Percentiles rank a stretch among this genome's conserved stretches.
These are phyloP conservation scores for Polytolypa hystricis DNA, from an alignment of 2,329 filamentous ascomycete genomes.

Conservation along the genomic window DNA sequence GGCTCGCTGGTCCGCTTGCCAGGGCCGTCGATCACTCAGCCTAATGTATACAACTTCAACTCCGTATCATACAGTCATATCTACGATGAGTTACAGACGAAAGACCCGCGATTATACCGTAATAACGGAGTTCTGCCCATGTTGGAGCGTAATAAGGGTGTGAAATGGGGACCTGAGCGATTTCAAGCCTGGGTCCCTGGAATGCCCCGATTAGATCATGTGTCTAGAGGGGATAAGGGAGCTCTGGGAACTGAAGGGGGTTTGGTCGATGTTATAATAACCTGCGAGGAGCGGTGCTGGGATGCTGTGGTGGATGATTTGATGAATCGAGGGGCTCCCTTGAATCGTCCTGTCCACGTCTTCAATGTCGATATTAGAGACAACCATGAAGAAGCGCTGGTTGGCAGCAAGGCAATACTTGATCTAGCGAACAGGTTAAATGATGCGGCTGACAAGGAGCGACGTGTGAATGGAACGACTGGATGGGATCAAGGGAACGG, in stretches of 20 bases:
- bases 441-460: constrained; percentile 64
- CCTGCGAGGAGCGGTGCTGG: constrained; percentile 96
- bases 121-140: constrained; percentile 92
- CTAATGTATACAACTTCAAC: constrained; percentile 98
- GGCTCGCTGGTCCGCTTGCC: constrained; percentile 89
- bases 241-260: constrained; percentile 74
- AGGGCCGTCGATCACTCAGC: constrained; percentile 79
- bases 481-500: constrained; percentile 61
- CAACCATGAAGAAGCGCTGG: constrained; percentile 89
- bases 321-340: constrained; percentile 67
- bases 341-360: constrained; percentile 91
- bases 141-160: constrained; percentile 78
- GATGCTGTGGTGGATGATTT: constrained; percentile 94
- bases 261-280: constrained; percentile 87
- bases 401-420: constrained; percentile 83
- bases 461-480: constrained; percentile 50
- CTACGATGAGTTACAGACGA: constrained; percentile 77
- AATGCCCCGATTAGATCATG: constrained; percentile 65
- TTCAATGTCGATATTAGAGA: constrained; percentile 98
- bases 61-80: constrained; percentile 90
- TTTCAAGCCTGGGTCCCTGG: constrained; percentile 97
- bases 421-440: constrained; percentile 83
- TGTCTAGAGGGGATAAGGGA: constrained; percentile 59
- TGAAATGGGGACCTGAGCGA: constrained; percentile 92
- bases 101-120: constrained; percentile 78